These are phyloP conservation scores for Kockiozyma suomiensis DNA, from an alignment of 805 yeast species.

Conservation along the genomic window DNA sequence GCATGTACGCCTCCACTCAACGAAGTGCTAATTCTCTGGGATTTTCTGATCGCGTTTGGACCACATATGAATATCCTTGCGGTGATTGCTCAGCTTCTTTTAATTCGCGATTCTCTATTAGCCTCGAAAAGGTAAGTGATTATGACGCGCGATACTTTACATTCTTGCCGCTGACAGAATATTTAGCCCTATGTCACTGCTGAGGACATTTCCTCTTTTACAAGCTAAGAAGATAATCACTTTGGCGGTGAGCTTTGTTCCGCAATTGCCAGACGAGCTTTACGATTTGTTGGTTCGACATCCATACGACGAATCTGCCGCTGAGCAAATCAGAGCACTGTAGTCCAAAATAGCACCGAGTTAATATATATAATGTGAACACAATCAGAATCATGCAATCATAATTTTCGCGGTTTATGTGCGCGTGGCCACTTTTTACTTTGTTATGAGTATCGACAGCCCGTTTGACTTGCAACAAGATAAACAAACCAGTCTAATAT, in stretches of 20 bases:
- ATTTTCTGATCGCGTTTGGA: slow-evolving; percentile 87
- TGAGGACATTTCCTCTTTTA: slow-evolving; percentile 71
- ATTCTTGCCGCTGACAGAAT: not conserved
- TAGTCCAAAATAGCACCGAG: too few relatives aligned
- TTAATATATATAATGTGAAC: too few relatives aligned
- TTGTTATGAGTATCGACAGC: too few relatives aligned
- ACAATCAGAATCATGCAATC: too few relatives aligned
- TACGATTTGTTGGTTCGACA: slow-evolving; percentile 67
- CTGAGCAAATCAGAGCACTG: slow-evolving; percentile 30
- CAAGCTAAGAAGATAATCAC: slow-evolving; percentile 76
- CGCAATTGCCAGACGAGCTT: slow-evolving; percentile 67
- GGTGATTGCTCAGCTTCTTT: slow-evolving; percentile 77
- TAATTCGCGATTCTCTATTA: slow-evolving; percentile 66
- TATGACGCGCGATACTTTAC: slow-evolving; percentile 25
- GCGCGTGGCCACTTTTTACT: too few relatives aligned
- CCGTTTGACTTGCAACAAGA: too few relatives aligned
- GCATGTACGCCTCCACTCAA: slow-evolving; percentile 85
- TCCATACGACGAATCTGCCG: slow-evolving; percentile 53
- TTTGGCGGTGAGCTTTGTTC: slow-evolving; percentile 75
- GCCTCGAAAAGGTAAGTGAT: slow-evolving; percentile 46
- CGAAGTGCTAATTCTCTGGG: slow-evolving; percentile 83
- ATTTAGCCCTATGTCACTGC: slow-evolving; percentile 65
- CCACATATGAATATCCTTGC: slow-evolving; percentile 83
- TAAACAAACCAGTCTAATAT: too few relatives aligned
- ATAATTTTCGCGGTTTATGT: too few relatives aligned